Evolutionary conservation across 164 flowering plant genomes (phyloP).

Genomic region (Umbellularia californica): DNA sequence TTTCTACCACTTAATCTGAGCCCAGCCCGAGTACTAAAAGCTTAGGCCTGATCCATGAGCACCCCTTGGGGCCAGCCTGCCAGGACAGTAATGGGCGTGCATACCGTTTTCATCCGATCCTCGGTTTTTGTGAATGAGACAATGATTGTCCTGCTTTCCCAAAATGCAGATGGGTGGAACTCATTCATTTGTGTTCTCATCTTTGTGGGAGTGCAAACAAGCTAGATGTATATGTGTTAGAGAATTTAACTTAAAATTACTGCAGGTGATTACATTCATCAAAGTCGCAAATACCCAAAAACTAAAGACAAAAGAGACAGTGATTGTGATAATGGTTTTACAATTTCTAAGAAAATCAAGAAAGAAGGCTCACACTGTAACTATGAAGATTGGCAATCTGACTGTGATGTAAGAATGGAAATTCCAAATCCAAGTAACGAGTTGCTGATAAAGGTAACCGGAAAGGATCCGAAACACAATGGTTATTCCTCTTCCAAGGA

Average conservation of each 20-base stretch:
- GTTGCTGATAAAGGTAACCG: constrained; percentile 24
- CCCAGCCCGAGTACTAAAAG: no score
- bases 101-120: no score
- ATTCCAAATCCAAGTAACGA: constrained; percentile 20
- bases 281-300: constrained; percentile 28
- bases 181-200: not conserved
- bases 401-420: constrained; percentile 18
- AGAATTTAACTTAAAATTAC: not conserved
- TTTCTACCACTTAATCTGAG: no score
- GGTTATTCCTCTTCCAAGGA: constrained; percentile 24
- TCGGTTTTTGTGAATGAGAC: no score
- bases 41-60: no score
- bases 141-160: not conserved
- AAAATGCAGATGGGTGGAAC: not conserved
- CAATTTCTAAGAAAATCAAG: constrained; percentile 59
- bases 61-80: no score
- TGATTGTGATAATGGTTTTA: constrained; percentile 33
- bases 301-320: constrained; percentile 37
- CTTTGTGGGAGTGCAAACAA: not conserved
- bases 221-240: not conserved
- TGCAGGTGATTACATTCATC: constrained; percentile 38
- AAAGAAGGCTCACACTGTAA: constrained; percentile 23
- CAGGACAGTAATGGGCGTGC: no score
- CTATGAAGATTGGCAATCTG: constrained; percentile 38
- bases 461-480: constrained; percentile 30